Evolutionary conservation across 192 early-diverging fungal species (phyloP), one percentile per base, ranked within the genome.

Genomic region (Diversispora eburnea): DNA sequence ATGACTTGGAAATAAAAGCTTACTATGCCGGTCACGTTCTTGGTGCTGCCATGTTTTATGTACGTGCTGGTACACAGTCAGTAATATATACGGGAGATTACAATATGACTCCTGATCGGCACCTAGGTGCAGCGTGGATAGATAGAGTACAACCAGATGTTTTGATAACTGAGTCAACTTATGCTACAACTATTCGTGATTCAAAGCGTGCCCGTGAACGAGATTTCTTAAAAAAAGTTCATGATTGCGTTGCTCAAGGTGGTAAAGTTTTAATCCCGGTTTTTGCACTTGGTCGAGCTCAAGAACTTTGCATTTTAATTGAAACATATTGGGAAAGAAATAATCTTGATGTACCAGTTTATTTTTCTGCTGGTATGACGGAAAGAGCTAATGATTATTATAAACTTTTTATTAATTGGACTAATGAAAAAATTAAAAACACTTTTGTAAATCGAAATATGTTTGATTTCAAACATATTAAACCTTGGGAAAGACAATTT

Each of bases 21-120:
- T 99, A 97, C 75, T 97, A 99, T 81, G 97, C 97, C 10, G 97
- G 97, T 0, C 97, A 99, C 75, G 97, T 99, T 3, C 85, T 99
- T 25, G 97, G 97, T 4, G 97, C 97, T 0, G 96, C 94, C 46
- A 98, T 99, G 97, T 94, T 97, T 72, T 92, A 95, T 72, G 83
- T 93, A 19, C 75, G 84, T 0, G 90, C 93, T 59, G 84, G 93
- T 52, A 79, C 82, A 54, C 90, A 94, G 72, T 92, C 91, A 12
- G 80, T 92, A 4, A 91, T 94, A 19, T 94, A 94, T 70, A 94
- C 93, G 8, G 93, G 93, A 45, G 93, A 94, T 74, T 94, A 93
- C 80, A 94, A 94, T 70, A 94, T 93, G 92, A 94, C 93, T 12
- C 92, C 93, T 0, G 93, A 94, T 78, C 80, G 91, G 47, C 97